These are phyloP conservation scores for Nothopassalora personata DNA, from an alignment of 2,329 filamentous ascomycete genomes.

Conservation along the genomic window DNA sequence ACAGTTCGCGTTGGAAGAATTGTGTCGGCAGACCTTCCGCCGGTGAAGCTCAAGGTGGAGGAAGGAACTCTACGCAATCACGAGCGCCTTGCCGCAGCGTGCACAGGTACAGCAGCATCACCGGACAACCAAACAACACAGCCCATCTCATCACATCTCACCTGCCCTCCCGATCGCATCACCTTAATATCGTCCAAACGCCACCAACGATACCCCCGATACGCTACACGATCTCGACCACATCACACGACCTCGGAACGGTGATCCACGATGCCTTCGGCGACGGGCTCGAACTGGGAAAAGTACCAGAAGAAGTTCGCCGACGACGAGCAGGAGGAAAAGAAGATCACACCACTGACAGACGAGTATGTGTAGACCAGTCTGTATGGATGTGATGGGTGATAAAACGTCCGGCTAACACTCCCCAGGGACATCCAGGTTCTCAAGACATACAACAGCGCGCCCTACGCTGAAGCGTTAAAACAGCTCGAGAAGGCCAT, in stretches of 20 bases:
- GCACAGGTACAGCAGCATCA: background rate
- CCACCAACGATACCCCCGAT: background rate
- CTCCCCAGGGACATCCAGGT: conserved; percentile 86
- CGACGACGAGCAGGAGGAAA: conserved; percentile 96
- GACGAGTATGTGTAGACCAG: conserved; percentile 70
- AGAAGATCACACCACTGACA: conserved; percentile 96
- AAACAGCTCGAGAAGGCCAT: conserved; percentile 99
- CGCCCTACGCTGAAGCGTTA: conserved; percentile 85
- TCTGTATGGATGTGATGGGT: background rate
- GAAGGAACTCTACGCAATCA: background rate
- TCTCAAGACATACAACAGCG: conserved; percentile 96
- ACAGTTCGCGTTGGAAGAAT: background rate
- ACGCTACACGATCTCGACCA: conserved; percentile 19
- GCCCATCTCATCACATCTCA: conserved; percentile 4
- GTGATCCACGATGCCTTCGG: conserved; percentile 68
- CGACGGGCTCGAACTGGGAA: conserved; percentile 87
- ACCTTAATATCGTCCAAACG: background rate
- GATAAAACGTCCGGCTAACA: conserved; percentile 9
- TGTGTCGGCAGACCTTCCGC: background rate
- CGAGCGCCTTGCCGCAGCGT: background rate
- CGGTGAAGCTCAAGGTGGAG: background rate
- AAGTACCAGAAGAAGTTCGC: conserved; percentile 97
- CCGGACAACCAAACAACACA: background rate
- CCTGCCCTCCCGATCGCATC: conserved; percentile 1
- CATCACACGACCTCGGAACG: conserved; percentile 7